Evolutionary conservation across 495 filamentous ascomycete species (phyloP).

Genomic region (Margaritispora aquatica): DNA sequence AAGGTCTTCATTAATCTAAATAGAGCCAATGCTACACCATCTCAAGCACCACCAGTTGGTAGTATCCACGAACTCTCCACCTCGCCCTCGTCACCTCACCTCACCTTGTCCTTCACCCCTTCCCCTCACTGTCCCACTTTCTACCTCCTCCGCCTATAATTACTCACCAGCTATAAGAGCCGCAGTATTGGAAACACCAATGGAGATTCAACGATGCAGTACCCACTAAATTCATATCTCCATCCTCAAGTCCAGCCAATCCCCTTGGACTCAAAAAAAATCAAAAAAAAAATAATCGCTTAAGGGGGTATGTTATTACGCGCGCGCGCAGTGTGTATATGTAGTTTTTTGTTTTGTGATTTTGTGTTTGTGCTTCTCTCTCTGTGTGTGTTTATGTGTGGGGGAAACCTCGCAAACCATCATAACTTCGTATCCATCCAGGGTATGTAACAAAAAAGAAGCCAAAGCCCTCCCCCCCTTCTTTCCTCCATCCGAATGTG

Average conservation of each 20-base stretch:
- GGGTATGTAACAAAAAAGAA: not conserved
- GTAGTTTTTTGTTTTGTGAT: not conserved
- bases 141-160: too few species aligned
- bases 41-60: not conserved
- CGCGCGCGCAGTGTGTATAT: not conserved
- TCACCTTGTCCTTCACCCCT: conserved; percentile 1
- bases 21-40: conserved; percentile 6
- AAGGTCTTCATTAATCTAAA: conserved; percentile 25
- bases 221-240: too few species aligned
- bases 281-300: conserved; percentile 7
- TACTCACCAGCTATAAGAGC: too few species aligned
- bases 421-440: conserved; percentile 20
- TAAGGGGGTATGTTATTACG: not conserved
- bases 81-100: not conserved
- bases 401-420: not conserved
- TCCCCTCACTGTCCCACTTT: too few species aligned
- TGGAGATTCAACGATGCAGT: too few species aligned
- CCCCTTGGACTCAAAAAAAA: too few species aligned
- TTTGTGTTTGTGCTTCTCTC: too few species aligned
- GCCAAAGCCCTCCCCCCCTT: not conserved
- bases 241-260: too few species aligned
- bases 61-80: not conserved
- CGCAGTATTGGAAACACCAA: too few species aligned
- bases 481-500: not conserved
- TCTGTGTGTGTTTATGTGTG: not conserved